A percentile compares a stretch with the other conserved stretches of the same genome.
phyloP scores from a whole-genome alignment of 1,139 yeast genomes.

The Lodderomyces oxycetoniae region DNA sequence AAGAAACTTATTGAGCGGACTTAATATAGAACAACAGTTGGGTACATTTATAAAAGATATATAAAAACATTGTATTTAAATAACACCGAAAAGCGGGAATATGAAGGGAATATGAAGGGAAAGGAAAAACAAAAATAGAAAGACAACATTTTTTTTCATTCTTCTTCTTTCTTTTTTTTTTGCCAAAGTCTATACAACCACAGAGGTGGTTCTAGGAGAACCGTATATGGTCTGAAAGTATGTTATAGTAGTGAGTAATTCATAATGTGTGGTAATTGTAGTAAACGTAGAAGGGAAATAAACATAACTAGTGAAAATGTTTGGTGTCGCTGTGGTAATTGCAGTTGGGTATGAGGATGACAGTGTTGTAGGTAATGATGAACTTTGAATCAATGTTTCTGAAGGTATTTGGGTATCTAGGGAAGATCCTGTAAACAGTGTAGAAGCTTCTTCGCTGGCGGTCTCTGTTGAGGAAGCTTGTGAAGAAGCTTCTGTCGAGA shows the following conservation, averaged over 20 bases:
- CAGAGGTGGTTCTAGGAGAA: slow-evolving; percentile 10
- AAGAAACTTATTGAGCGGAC: slow-evolving; percentile 35
- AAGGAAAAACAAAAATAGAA: background rate
- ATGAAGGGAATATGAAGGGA: background rate
- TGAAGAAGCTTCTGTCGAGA: no score
- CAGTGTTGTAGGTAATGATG: slow-evolving; percentile 1
- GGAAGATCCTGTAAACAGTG: no score
- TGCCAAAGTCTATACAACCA: no score
- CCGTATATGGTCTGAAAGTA: slow-evolving; percentile 12
- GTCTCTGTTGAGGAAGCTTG: slow-evolving; percentile 5
- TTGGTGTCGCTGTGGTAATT: slow-evolving; percentile 1
- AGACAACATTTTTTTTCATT: background rate
- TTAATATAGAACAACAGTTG: slow-evolving; percentile 18
- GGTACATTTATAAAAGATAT: background rate
- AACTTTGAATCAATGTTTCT: no score
- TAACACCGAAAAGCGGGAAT: background rate
- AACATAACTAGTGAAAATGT: slow-evolving; percentile 8
- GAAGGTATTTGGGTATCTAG: no score
- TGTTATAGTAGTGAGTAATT: slow-evolving; percentile 10
- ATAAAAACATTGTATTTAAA: no score
- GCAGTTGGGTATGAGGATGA: slow-evolving; percentile 5
- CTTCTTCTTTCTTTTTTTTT: no score
- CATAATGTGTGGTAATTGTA: slow-evolving; percentile 12
- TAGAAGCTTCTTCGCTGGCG: no score
- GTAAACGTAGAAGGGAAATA: slow-evolving; percentile 13